Percentiles rank a stretch among this genome's conserved stretches.
These are phyloP conservation scores for Drosera spatulata DNA, from an alignment of 179 eudicot species.

Conservation along the genomic window DNA sequence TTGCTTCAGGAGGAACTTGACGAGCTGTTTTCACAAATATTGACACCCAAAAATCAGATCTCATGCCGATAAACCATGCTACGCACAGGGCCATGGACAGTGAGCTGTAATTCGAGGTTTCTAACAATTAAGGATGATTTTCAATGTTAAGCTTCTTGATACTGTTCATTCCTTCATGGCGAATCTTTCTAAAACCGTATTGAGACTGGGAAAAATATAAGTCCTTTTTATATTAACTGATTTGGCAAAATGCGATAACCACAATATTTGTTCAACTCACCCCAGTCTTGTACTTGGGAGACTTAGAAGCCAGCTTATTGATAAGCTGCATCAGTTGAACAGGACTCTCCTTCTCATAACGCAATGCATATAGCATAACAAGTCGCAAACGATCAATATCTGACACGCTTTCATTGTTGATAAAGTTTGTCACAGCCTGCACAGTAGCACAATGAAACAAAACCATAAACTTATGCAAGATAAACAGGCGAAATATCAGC, in stretches of 20 bases:
- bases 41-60: not conserved
- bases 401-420: slow-evolving; percentile 61
- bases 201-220: no score
- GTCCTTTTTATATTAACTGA: no score
- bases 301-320: slow-evolving; percentile 75
- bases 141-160: no score
- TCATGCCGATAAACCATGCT: no score
- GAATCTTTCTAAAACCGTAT: no score
- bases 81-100: no score
- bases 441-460: slow-evolving; percentile 9
- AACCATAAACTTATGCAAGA: not conserved
- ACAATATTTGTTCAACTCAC: slow-evolving; percentile 22
- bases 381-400: slow-evolving; percentile 80
- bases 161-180: no score
- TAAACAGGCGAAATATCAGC: not conserved
- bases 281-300: slow-evolving; percentile 90
- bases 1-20: slow-evolving; percentile 85
- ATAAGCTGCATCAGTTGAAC: slow-evolving; percentile 88
- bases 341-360: slow-evolving; percentile 92
- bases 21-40: slow-evolving; percentile 51
- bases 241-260: no score
- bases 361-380: slow-evolving; percentile 87
- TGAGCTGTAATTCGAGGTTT: no score
- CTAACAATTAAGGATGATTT: no score
- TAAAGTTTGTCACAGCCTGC: slow-evolving; percentile 86